Evolutionary conservation across 768 basidiomycete genomes (phyloP), one percentile per base, ranked within the genome.

Genomic region (Auriscalpium microsporum): DNA sequence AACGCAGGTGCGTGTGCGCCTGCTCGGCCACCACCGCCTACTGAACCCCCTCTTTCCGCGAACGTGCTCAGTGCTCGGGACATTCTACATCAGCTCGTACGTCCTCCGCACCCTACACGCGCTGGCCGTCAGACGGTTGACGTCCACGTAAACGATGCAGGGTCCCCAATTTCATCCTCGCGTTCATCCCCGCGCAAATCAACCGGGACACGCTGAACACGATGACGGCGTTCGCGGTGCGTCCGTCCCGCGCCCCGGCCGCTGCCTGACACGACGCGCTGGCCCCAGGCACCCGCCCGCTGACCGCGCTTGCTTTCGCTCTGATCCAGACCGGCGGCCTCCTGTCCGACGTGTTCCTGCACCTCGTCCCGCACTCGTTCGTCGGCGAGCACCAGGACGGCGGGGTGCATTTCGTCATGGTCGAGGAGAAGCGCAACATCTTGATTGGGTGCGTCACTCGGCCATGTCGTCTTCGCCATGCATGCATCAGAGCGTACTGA

Each of bases 1-100:
- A 94, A 93, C 69, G 86, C 89, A 40, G 77, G 80, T 80, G 52
- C 60, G 74, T 68, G 28, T 8, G 37, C 52, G 50, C 10, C 34
- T 34, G 17, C 52, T 48, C 46, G 40, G 19, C 38, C 36, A 1
- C 48, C 40, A n/a, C 21, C 14, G 34, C 16, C 40, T 28, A 4
- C 28, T 28, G 28, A 28, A 28, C 28, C 28, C 35, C 17, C 42
- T 50, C 50, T 33, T 48, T 35, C 17, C 36, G n/a, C 48, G 40
- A 51, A 48, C 33, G 33, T 61, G 64, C 37, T 47, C 60, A 80
- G 81, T 96, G 54, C 76, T 94, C 33, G 93, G 89, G 58, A 94
- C 93, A 17, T 93, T 94, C 76, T 94, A 94, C 75, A 94, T 94
- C 72, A 93, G 90, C 77, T 94, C 91, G 92, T 94, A 68, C 66